These are phyloP conservation scores for Fusarium keratoplasticum DNA, from an alignment of 2,329 filamentous ascomycete species.

Conservation along the genomic window DNA sequence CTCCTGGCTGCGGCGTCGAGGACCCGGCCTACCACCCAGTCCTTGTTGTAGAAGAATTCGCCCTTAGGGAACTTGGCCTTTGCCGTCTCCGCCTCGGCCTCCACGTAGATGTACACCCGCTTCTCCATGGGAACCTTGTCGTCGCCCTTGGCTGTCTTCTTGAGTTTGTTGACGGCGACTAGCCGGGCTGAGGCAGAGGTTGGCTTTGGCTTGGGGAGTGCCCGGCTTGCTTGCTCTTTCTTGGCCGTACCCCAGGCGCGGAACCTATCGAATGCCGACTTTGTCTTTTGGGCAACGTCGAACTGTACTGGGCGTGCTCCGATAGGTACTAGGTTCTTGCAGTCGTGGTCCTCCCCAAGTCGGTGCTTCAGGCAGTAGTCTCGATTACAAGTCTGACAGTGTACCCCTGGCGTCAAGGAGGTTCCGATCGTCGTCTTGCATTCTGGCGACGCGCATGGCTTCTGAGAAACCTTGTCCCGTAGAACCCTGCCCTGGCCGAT, in stretches of 20 bases:
- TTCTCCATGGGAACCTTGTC: conserved; percentile 83
- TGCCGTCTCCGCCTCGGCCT: conserved; percentile 88
- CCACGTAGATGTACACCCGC: conserved; percentile 89
- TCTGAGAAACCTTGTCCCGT: conserved; percentile 67
- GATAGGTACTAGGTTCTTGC: conserved; percentile 75
- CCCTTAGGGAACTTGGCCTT: conserved; percentile 85
- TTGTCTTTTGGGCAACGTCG: conserved; percentile 71
- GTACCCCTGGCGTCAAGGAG: conserved; percentile 73
- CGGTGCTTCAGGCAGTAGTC: conserved; percentile 84
- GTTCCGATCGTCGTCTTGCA: conserved; percentile 82
- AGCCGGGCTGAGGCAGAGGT: conserved; percentile 72
- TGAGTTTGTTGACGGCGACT: conserved; percentile 80
- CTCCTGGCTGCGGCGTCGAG: conserved; percentile 82
- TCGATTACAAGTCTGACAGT: conserved; percentile 78
- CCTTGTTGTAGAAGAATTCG: conserved; percentile 81
- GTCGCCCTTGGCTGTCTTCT: conserved; percentile 91
- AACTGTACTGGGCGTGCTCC: conserved; percentile 60
- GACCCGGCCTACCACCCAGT: conserved; percentile 90
- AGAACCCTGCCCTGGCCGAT: conserved; percentile 66
- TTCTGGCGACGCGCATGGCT: conserved; percentile 72
- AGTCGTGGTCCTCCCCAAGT: conserved; percentile 84
- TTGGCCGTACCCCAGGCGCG: conserved; percentile 84
- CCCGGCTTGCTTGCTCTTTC: conserved; percentile 69
- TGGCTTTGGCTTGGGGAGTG: conserved; percentile 72
- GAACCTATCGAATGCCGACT: conserved; percentile 80